Base-by-base conservation (phyloP, 768 basidiomycete genomes). In the Mycena kentingensis region DNA sequence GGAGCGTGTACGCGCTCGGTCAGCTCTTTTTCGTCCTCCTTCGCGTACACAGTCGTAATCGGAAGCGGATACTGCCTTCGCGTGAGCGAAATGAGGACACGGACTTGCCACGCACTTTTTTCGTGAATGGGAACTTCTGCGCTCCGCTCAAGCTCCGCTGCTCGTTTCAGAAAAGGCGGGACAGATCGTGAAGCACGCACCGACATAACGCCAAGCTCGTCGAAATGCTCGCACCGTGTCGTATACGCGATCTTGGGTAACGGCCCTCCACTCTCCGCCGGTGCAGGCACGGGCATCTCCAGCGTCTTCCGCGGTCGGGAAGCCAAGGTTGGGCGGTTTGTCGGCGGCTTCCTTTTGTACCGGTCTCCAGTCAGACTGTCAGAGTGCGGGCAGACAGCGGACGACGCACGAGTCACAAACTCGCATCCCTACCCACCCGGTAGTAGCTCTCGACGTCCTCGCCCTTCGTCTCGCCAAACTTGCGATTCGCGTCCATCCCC, bases 401-500 rank as follows among this genome's bases (percentile, higher is more conserved):
- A 24, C 26, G 2, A 78, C 82, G 60, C 58, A 87, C 84, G 83
- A 76, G 46, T 75, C 69, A 19, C 89, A 59, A 83, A 82, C 56
- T 88, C 85, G 63, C 94, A 97, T 7, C 73, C 61, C 28, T 75
- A 72, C 0, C 87, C 89, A 46, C 76, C 81, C 3, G 91, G 81
- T 85, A 88, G 70, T 94, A 98, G 24, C 97, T 72, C 28, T 92
- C 85, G 3, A 92, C 70, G n/a, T 10, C 41, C 37, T 90, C 88
- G 63, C 95, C 94, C 47, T 82, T 77, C 16, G 88, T 76, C 64
- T 87, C 87, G 15, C 78, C 84, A 67, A 93, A 94, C 13, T 84
- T 78, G 35, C 95, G 70, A 12, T 83, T 86, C 65, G 93, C 95
- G 68, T 96, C 97, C 53, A 85, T 83, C 2, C 94, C 94, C 27